Percentiles rank a stretch among this genome's conserved stretches.
These are phyloP conservation scores for Plasmodium chabaudi DNA, from an alignment of 169 alveolate species.

Conservation along the genomic window DNA sequence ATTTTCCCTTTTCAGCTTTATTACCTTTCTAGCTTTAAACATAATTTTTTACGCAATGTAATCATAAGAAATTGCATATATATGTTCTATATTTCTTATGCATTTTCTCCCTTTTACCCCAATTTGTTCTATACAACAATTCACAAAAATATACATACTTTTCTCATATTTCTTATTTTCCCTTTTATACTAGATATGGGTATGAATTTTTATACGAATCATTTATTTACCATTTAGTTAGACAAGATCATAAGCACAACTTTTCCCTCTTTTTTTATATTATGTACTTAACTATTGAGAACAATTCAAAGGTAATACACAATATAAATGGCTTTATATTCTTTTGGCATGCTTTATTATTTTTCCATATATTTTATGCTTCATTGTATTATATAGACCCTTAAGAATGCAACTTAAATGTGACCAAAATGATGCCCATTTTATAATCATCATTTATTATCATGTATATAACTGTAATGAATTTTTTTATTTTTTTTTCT, in stretches of 20 bases:
- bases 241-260: conserved; percentile 98
- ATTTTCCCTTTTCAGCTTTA: conserved; percentile 86
- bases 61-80: neutral
- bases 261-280: conserved; percentile 96
- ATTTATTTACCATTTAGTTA: conserved; percentile 94
- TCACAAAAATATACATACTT: neutral
- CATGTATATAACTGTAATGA: too few species aligned
- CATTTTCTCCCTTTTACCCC: neutral
- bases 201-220: conserved; percentile 94
- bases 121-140: too few species aligned
- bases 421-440: neutral
- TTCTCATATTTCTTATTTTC: neutral
- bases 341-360: neutral
- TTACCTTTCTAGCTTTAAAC: conserved; percentile 82
- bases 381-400: too few species aligned
- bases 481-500: neutral
- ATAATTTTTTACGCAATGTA: conserved; percentile 83
- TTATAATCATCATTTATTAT: neutral
- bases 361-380: neutral
- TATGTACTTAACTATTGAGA: conserved; percentile 88
- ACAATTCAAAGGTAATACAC: conserved; percentile 80
- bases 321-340: neutral
- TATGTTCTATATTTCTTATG: neutral
- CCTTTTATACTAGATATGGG: conserved; percentile 87
- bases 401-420: too few species aligned